Base-by-base conservation (phyloP, 2,329 filamentous ascomycete species). In the Ceratocystis cacaofunesta region DNA sequence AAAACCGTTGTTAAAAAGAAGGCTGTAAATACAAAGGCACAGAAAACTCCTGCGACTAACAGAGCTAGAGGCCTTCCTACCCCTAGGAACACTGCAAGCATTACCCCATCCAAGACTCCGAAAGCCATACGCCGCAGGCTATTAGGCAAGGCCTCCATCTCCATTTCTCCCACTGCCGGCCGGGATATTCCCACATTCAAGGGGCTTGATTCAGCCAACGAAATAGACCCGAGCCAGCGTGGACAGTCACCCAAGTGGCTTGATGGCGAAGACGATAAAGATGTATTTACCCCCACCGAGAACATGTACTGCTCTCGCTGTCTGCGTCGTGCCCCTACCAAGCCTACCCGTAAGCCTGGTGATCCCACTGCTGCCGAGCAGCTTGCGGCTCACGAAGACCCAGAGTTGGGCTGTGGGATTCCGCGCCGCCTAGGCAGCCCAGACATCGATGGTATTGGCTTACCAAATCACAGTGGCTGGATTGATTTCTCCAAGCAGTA, bases 401-500 rank as follows among this genome's bases (percentile, higher is more conserved):
- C 55, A 5, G 22, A 10, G 17, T 50, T 32, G 32, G 63, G 63
- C 55, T 68, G 67, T 22, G 64, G 67, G 15, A 68, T 68, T 50
- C 62, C 62, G 17, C 60, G 65, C 41, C 65, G 63, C 2, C 63
- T 62, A 10, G 67, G 67, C 28, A 43, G 58, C 22, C 61, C 64
- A 5, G 52, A 66, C 15, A 12, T 64, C 25, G 30, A 63, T n/a
- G 67, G 65, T 12, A 30, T 61, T 46, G 61, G 65, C 10, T 46
- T 68, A 7, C 67, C 67, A n/a, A 67, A 68, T 32, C 61, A 44
- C 6, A 65, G 65, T 57, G 67, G 67, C 43, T 68, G 65, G 67
- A 58, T 68, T 15, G 65, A 66, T 25, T 62, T 64, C 30, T 62
- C 58, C 19, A 58, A 58, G n/a, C 60, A 57, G 19, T 65, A 65